A percentile compares a stretch with the other conserved stretches of the same genome.
These are phyloP conservation scores for Trichoderma virens DNA, from an alignment of 495 filamentous ascomycete genomes.

Conservation along the genomic window DNA sequence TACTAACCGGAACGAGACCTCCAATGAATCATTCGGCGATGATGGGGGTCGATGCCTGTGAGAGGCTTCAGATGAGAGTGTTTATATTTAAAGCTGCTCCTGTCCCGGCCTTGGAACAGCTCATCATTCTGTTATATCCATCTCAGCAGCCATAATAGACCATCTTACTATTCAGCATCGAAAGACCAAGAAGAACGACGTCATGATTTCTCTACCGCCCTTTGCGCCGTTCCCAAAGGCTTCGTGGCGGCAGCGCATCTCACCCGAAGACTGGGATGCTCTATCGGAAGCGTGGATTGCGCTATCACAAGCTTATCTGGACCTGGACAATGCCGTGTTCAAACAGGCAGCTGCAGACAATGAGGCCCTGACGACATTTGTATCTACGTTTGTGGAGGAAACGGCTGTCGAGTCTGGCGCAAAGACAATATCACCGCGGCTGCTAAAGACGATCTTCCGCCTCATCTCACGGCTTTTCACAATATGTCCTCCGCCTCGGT, in stretches of 20 bases:
- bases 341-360: constrained; percentile 40
- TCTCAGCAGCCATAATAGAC: constrained; percentile 8
- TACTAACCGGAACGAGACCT: constrained; percentile 2
- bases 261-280: constrained; percentile 64
- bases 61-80: neutral
- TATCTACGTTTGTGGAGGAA: constrained; percentile 55
- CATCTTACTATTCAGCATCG: neutral
- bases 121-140: neutral
- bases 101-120: neutral
- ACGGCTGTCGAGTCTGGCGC: constrained; percentile 36
- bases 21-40: constrained; percentile 32
- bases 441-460: constrained; percentile 57
- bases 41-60: neutral
- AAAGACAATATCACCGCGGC: constrained; percentile 18
- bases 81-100: neutral
- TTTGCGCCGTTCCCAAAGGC: constrained; percentile 69
- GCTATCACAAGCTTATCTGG: constrained; percentile 55
- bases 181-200: constrained; percentile 15
- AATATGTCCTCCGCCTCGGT: constrained; percentile 31
- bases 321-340: constrained; percentile 48
- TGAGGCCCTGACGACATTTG: constrained; percentile 48
- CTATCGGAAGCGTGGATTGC: constrained; percentile 72
- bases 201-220: constrained; percentile 42
- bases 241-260: constrained; percentile 56
- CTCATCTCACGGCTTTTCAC: constrained; percentile 45